These are phyloP conservation scores for Avena sativa DNA, from an alignment of 176 grass and related monocot species.

Conservation along the genomic window DNA sequence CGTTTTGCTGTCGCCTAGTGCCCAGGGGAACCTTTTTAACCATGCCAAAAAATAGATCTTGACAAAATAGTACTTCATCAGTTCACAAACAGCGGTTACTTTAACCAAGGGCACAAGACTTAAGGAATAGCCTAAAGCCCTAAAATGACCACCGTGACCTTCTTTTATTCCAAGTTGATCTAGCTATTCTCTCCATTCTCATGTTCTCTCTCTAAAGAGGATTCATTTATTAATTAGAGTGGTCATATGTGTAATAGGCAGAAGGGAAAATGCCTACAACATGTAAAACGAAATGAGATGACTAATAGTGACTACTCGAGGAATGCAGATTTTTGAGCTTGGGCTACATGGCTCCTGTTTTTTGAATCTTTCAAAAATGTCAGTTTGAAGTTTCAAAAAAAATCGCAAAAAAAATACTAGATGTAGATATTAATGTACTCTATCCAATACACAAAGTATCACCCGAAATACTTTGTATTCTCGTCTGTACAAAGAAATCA, in stretches of 20 bases:
- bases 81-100: background rate
- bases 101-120: background rate
- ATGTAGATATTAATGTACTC: no score
- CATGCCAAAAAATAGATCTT: background rate
- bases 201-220: background rate
- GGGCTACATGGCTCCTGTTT: no score
- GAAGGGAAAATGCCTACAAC: background rate
- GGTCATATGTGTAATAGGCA: background rate
- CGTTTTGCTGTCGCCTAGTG: background rate
- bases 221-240: background rate
- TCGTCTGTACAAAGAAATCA: no score
- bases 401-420: no score
- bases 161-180: slow-evolving; percentile 8
- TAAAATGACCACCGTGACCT: background rate
- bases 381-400: no score
- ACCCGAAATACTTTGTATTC: no score
- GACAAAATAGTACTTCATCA: background rate
- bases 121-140: background rate
- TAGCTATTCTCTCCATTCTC: background rate
- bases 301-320: background rate
- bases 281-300: background rate
- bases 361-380: no score
- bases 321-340: no score
- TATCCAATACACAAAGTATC: no score
- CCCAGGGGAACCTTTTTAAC: background rate